Evolutionary conservation across 805 yeast genomes (phyloP).

Genomic region (Candida tammaniensis): DNA sequence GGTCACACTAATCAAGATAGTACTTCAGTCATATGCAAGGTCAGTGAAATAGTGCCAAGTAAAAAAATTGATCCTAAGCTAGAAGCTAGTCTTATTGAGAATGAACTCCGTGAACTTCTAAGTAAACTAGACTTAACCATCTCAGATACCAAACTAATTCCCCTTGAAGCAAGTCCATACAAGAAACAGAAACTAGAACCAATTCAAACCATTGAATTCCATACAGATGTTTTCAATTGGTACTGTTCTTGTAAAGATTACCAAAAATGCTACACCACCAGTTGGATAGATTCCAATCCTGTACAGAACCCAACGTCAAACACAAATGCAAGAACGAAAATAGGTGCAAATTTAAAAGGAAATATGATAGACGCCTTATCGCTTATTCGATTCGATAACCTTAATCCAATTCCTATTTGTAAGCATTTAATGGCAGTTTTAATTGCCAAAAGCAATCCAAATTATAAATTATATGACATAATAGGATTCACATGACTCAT

Average conservation of each 20-base stretch:
- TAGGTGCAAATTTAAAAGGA: too few species aligned
- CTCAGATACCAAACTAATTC: not conserved
- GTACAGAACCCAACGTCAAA: not conserved
- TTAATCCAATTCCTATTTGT: constrained; percentile 20
- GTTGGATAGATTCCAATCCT: constrained; percentile 7
- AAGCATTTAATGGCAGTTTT: constrained; percentile 20
- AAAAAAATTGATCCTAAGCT: not conserved
- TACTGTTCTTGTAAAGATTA: constrained; percentile 30
- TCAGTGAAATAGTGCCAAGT: not conserved
- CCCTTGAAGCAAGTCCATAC: not conserved
- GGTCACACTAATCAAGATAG: not conserved
- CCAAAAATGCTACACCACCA: constrained; percentile 12
- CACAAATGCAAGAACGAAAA: not conserved
- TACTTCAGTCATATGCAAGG: not conserved
- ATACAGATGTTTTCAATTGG: constrained; percentile 19
- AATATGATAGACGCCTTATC: too few species aligned
- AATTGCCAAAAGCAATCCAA: too few species aligned
- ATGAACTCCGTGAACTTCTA: not conserved
- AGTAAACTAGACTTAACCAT: not conserved
- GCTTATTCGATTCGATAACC: constrained; percentile 8
- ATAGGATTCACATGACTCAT: too few species aligned
- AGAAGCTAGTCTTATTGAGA: not conserved
- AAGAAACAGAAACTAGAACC: too few species aligned
- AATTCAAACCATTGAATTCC: not conserved
- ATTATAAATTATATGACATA: too few species aligned